Conservation (phyloP, 1,284 basidiomycete species). For the Malassezia caprae region DNA sequence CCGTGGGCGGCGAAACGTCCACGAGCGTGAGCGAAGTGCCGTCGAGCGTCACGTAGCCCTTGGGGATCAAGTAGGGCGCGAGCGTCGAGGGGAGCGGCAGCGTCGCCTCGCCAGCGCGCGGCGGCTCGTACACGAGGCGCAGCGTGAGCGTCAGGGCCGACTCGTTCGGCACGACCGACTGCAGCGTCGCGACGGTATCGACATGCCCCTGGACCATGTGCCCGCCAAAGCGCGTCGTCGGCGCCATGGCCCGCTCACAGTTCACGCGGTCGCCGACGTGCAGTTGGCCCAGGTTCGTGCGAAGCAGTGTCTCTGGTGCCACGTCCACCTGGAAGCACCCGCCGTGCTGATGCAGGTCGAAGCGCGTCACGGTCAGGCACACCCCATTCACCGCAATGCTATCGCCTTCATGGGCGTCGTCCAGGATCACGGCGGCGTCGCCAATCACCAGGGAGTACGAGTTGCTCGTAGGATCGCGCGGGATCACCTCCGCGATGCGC, state of each 20-base stretch:
- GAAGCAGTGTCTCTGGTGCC: slow-evolving; percentile 83
- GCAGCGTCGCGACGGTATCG: slow-evolving; percentile 61
- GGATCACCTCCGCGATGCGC: slow-evolving; percentile 57
- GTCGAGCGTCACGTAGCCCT: slow-evolving; percentile 91
- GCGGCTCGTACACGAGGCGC: slow-evolving; percentile 52
- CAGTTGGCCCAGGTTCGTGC: slow-evolving; percentile 73
- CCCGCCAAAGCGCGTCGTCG: slow-evolving; percentile 82
- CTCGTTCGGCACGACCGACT: slow-evolving; percentile 61
- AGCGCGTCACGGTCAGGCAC: slow-evolving; percentile 82
- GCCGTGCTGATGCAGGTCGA: slow-evolving; percentile 49
- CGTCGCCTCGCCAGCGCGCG: slow-evolving; percentile 7
- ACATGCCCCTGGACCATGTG: slow-evolving; percentile 81
- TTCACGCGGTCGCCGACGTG: slow-evolving; percentile 71
- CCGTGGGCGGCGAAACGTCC: slow-evolving; percentile 52
- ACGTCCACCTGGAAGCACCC: slow-evolving; percentile 79
- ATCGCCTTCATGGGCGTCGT: slow-evolving; percentile 87
- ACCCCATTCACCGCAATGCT: slow-evolving; percentile 72
- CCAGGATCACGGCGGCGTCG: slow-evolving; percentile 64
- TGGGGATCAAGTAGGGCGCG: slow-evolving; percentile 78
- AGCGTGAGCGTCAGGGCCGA: slow-evolving; percentile 73
- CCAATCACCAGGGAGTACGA: slow-evolving; percentile 78
- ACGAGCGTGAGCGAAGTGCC: slow-evolving; percentile 89
- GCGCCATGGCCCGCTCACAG: slow-evolving; percentile 84
- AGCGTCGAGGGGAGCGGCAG: slow-evolving; percentile 60
- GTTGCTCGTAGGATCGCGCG: slow-evolving; percentile 52